Evolutionary conservation across 768 basidiomycete species (phyloP), one percentile per base, ranked within the genome.

Genomic region (Aureoboletus auriporus): DNA sequence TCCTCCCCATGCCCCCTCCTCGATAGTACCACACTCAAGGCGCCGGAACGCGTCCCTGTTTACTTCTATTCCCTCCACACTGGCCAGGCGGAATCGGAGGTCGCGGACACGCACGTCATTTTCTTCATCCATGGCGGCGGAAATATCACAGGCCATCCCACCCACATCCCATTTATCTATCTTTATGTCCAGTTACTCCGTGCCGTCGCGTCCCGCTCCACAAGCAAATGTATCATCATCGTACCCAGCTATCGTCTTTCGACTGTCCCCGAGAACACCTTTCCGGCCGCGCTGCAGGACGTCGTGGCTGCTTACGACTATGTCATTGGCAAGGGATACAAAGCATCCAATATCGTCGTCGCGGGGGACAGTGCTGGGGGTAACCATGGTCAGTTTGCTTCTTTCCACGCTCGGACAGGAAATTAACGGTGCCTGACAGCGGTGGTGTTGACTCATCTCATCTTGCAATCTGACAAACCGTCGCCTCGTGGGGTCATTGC

Each of bases 401-500:
- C 6, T 1, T 14, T 4, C n/a, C 20, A 0, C 12, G 4, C 8
- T 7, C 28, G 11, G 5, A 20, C 16, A 8, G 17, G 2, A 11
- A 1, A 34, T 31, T 52, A 29, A 44, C 43, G 20, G 8, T 11
- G 2, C 38, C 17, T 35, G 28, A 30, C 41, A 57, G 62, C 62
- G 16, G 2, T 64, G 16, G 47, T 62, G 8, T 34, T 64, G 33
- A 54, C 60, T 7, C 61, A 63, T 27, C 57, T 65, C 20, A 62
- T 79, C 36, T 69, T 74, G 49, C 84, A 86, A 66, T 79, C 81
- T 20, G 79, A 13, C 61, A 41, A 67, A 37, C 68, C 69, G 4
- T 67, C 85, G 33, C 78, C 80, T 41, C 60, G 66, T 0, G 79
- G 85, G 53, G 64, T 89, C 52, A 67, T 79, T 29, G 66, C 83